These are phyloP conservation scores for Cercophora samala DNA, from an alignment of 495 filamentous ascomycete genomes.

Conservation along the genomic window DNA sequence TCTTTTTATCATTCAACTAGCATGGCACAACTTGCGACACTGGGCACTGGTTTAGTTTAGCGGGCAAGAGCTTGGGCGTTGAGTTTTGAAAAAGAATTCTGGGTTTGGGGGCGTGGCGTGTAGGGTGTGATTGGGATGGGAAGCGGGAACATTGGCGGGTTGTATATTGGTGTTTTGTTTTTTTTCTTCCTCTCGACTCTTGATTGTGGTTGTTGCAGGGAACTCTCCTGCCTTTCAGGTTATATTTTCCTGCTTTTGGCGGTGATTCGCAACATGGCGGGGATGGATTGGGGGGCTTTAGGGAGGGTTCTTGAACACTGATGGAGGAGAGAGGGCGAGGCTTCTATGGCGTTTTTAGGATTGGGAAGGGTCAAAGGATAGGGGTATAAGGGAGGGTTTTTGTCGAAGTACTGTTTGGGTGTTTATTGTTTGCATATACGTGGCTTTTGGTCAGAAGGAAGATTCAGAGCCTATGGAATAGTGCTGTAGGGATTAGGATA, in stretches of 20 bases:
- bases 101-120: neutral
- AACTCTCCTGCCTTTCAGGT: neutral
- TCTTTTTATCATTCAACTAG: neutral
- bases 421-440: too few relatives aligned
- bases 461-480: too few relatives aligned
- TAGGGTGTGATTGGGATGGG: neutral
- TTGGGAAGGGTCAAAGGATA: neutral
- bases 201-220: neutral
- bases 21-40: neutral
- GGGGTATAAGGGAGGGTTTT: neutral
- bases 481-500: too few relatives aligned
- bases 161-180: neutral
- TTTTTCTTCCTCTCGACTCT: neutral
- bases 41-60: neutral
- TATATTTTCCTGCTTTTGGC: neutral
- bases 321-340: neutral
- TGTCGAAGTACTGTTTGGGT: too few relatives aligned
- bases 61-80: neutral
- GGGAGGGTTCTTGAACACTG: neutral
- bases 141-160: neutral
- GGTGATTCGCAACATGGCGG: constrained; percentile 18
- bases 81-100: neutral
- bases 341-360: neutral
- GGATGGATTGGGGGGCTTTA: neutral
- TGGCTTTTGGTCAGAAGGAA: too few relatives aligned